Evolutionary conservation across 371 early-diverging fungal species (phyloP).

Genomic region (Mortierella sp.): DNA sequence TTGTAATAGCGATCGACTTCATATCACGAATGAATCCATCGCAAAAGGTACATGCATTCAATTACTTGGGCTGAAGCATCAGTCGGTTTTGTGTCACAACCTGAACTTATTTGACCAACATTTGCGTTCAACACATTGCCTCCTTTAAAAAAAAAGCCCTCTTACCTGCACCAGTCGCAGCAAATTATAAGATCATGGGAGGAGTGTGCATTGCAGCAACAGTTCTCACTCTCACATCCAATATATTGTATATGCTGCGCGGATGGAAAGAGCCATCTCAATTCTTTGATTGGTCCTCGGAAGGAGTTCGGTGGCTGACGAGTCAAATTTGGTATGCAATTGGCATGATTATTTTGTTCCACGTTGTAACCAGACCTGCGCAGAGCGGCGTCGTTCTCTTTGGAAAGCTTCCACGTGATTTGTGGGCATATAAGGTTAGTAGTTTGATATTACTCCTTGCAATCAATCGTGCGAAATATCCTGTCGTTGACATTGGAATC

Average conservation of each 20-base stretch:
- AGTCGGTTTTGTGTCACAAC: background rate
- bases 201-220: constrained; percentile 39
- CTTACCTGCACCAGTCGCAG: constrained; percentile 41
- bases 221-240: constrained; percentile 32
- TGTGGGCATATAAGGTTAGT: constrained; percentile 46
- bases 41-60: constrained; percentile 34
- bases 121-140: too few relatives aligned
- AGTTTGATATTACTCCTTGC: background rate
- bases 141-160: constrained; percentile 18
- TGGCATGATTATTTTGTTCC: constrained; percentile 51
- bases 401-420: constrained; percentile 46
- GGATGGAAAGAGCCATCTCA: constrained; percentile 44
- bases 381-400: constrained; percentile 53
- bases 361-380: constrained; percentile 50
- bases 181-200: constrained; percentile 45
- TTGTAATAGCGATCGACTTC: constrained; percentile 25
- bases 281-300: constrained; percentile 23
- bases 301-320: constrained; percentile 46
- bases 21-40: constrained; percentile 47
- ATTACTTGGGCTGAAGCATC: background rate
- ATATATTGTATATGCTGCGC: constrained; percentile 50
- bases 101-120: too few relatives aligned
- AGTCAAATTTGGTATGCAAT: constrained; percentile 54
- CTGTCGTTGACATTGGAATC: background rate
- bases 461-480: background rate